Conservation (phyloP, 2,329 filamentous ascomycete genomes). For the Cladosporium austrohemisphaericum region DNA sequence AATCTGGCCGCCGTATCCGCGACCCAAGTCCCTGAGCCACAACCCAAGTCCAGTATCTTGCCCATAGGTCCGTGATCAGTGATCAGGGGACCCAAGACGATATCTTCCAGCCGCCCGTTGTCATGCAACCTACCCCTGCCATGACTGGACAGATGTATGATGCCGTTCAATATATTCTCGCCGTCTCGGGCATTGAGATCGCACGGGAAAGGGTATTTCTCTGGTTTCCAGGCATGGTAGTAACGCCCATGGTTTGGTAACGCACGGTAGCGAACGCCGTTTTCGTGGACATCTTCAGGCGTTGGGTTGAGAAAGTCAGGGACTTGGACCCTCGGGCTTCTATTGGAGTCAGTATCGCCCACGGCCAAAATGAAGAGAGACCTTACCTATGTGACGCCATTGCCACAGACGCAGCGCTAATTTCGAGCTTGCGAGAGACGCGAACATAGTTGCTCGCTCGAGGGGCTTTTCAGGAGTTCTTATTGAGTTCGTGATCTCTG, state of each 20-base stretch:
- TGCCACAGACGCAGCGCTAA: too few relatives aligned
- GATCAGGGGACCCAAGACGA: neutral
- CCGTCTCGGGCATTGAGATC: neutral
- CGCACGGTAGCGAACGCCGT: neutral
- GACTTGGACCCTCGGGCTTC: too few relatives aligned
- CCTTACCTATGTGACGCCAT: too few relatives aligned
- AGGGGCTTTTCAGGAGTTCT: too few relatives aligned
- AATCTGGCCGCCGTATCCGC: conserved; percentile 65
- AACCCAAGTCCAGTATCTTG: conserved; percentile 63
- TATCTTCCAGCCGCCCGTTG: neutral
- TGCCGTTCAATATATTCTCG: neutral
- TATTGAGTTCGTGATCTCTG: too few relatives aligned
- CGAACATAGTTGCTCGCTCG: too few relatives aligned
- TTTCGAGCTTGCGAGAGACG: too few relatives aligned
- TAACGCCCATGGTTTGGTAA: neutral
- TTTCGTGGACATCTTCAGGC: neutral
- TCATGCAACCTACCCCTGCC: neutral
- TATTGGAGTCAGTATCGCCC: too few relatives aligned
- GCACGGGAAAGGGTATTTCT: conserved; percentile 9
- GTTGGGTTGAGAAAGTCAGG: neutral
- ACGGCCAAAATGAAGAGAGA: too few relatives aligned
- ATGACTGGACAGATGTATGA: neutral
- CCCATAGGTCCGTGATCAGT: neutral
- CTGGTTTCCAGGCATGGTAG: conserved; percentile 8
- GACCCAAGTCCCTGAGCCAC: conserved; percentile 89